phyloP scores from a whole-genome alignment of 345 rosid species.

The Arabidopsis thaliana region DNA sequence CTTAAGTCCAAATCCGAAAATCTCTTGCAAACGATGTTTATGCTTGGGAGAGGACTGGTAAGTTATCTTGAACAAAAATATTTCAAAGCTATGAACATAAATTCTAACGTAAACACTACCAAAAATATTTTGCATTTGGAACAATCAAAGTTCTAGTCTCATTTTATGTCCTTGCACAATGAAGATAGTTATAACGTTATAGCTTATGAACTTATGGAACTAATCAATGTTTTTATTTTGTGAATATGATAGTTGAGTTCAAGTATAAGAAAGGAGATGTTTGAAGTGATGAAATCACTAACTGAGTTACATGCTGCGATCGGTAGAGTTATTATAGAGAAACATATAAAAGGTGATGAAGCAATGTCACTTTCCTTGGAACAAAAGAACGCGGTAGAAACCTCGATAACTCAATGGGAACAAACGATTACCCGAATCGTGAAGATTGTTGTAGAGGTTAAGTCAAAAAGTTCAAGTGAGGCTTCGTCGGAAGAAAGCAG shows the following conservation, averaged over 20 bases:
- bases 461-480: conserved; percentile 6
- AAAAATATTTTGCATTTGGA: not conserved
- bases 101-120: not conserved
- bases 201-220: conserved; percentile 5
- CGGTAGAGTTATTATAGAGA: conserved; percentile 22
- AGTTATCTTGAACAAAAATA: not conserved
- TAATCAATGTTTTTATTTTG: conserved; percentile 28
- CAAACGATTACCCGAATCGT: conserved; percentile 36
- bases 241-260: conserved; percentile 35
- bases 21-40: conserved; percentile 32
- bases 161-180: not conserved
- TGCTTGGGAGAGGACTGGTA: conserved; percentile 38
- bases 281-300: conserved; percentile 22
- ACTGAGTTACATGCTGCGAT: conserved; percentile 39
- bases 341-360: conserved; percentile 38
- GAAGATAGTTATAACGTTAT: not conserved
- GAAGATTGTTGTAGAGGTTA: conserved; percentile 37
- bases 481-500: not conserved
- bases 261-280: conserved; percentile 42
- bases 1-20: conserved; percentile 31
- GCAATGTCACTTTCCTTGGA: conserved; percentile 29
- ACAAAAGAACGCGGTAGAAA: conserved; percentile 33
- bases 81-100: not conserved
- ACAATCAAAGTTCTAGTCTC: not conserved
- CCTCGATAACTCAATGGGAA: conserved; percentile 38